These are phyloP conservation scores for Malania oleifera DNA, from an alignment of 164 flowering plant genomes.

Conservation along the genomic window DNA sequence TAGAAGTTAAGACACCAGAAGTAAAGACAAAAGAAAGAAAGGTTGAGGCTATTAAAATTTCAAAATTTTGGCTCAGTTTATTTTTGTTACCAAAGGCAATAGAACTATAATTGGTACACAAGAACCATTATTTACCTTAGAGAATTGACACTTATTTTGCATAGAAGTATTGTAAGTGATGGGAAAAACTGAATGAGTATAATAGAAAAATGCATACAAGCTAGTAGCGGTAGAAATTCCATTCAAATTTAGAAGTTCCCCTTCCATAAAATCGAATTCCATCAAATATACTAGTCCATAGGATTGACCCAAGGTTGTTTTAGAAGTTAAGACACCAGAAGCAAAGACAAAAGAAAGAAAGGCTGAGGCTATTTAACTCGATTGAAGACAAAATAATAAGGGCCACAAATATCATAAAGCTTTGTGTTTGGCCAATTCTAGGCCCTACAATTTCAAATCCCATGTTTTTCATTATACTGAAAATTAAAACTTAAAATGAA, in stretches of 20 bases:
- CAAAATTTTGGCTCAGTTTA: too few relatives aligned
- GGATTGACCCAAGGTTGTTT: constrained; percentile 35
- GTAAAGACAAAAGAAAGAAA: constrained; percentile 60
- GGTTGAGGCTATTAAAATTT: too few relatives aligned
- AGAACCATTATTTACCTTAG: too few relatives aligned
- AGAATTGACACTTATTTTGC: too few relatives aligned
- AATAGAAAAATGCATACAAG: too few relatives aligned
- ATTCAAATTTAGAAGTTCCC: constrained; percentile 36
- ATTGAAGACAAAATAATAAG: constrained; percentile 60
- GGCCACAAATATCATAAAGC: constrained; percentile 45
- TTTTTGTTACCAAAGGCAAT: too few relatives aligned
- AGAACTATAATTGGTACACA: too few relatives aligned
- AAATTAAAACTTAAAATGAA: too few relatives aligned
- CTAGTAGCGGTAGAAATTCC: too few relatives aligned
- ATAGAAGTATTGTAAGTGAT: too few relatives aligned
- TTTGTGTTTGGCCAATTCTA: constrained; percentile 31
- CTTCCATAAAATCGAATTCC: constrained; percentile 58
- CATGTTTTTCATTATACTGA: too few relatives aligned
- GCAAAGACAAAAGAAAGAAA: constrained; percentile 60
- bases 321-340: constrained; percentile 64
- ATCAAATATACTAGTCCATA: constrained; percentile 52
- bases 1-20: constrained; percentile 64
- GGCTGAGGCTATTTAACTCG: constrained; percentile 48
- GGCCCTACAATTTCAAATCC: constrained; percentile 25
- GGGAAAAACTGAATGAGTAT: too few relatives aligned